Conservation (phyloP, 148 eudicot species). For the Camellia sinensis region DNA sequence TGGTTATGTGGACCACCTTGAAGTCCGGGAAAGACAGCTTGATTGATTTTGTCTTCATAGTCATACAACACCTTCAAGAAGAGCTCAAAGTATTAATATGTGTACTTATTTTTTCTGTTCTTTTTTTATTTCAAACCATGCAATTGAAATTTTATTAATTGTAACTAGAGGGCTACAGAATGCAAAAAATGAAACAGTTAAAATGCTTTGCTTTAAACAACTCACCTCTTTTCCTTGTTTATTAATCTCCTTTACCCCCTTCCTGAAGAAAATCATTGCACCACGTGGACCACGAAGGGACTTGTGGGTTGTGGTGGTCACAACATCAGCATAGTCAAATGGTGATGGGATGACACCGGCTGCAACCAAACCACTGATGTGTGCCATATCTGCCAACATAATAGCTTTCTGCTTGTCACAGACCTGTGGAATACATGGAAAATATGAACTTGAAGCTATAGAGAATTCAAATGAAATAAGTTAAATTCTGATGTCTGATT, state of each 20-base stretch:
- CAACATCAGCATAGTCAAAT: conserved; percentile 94
- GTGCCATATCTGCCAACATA: conserved; percentile 96
- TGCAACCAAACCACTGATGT: conserved; percentile 94
- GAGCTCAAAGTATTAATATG: conserved; percentile 9
- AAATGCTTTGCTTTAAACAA: neutral
- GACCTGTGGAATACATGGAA: conserved; percentile 41
- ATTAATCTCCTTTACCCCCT: conserved; percentile 84
- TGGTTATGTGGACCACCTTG: conserved; percentile 99
- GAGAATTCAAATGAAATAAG: neutral
- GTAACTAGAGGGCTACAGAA: neutral
- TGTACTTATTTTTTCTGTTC: neutral
- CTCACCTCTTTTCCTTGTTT: conserved; percentile 91
- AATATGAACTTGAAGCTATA: neutral
- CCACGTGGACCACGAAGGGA: conserved; percentile 98
- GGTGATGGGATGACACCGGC: conserved; percentile 92
- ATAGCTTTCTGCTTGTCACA: conserved; percentile 85
- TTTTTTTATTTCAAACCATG: neutral
- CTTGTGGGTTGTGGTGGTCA: conserved; percentile 96
- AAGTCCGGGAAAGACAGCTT: conserved; percentile 97
- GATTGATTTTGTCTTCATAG: conserved; percentile 90
- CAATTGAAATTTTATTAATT: neutral
- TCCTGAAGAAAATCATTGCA: conserved; percentile 94
- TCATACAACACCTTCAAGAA: conserved; percentile 80
- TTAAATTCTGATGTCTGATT: neutral
- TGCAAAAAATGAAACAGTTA: neutral